Conservation (phyloP, 2,329 filamentous ascomycete species). For the Malbranchea zuffiana region DNA sequence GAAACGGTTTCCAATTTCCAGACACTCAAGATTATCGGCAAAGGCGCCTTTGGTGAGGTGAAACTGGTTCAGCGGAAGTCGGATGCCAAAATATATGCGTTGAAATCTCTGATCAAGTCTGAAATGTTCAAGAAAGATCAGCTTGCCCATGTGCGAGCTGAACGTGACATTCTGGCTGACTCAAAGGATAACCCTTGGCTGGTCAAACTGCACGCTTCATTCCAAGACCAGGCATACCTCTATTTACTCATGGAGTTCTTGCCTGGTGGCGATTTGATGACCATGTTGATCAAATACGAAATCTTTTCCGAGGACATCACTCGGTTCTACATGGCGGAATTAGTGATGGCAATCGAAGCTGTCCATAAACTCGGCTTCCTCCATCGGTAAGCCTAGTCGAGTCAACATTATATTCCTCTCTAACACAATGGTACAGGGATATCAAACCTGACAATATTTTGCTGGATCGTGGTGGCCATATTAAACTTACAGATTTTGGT, state of each 20-base stretch:
- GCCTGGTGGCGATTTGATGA: conserved; percentile 97
- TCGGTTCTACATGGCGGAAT: conserved; percentile 97
- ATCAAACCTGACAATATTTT: conserved; percentile 99
- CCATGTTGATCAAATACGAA: conserved; percentile 99
- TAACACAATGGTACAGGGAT: conserved; percentile 49
- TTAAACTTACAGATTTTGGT: conserved; percentile 97
- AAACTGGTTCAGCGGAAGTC: conserved; percentile 94
- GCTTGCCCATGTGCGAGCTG: conserved; percentile 89
- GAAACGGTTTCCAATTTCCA: conserved; percentile 91
- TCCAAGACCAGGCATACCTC: conserved; percentile 90
- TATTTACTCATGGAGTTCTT: conserved; percentile 99
- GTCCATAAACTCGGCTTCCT: conserved; percentile 98
- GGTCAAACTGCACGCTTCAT: conserved; percentile 95
- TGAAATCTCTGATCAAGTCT: conserved; percentile 96
- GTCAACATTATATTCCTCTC: background rate
- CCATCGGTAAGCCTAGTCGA: conserved; percentile 61
- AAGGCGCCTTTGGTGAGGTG: conserved; percentile 97
- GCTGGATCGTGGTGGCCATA: conserved; percentile 86
- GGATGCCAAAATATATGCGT: conserved; percentile 92
- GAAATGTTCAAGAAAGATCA: conserved; percentile 99
- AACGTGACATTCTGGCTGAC: conserved; percentile 94
- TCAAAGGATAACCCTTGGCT: conserved; percentile 97
- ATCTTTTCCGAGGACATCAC: conserved; percentile 99
- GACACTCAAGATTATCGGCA: conserved; percentile 96
- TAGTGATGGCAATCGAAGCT: conserved; percentile 94